These are phyloP conservation scores for Herpetospermum pedunculosum DNA, from an alignment of 306 rosid genomes.

Conservation along the genomic window DNA sequence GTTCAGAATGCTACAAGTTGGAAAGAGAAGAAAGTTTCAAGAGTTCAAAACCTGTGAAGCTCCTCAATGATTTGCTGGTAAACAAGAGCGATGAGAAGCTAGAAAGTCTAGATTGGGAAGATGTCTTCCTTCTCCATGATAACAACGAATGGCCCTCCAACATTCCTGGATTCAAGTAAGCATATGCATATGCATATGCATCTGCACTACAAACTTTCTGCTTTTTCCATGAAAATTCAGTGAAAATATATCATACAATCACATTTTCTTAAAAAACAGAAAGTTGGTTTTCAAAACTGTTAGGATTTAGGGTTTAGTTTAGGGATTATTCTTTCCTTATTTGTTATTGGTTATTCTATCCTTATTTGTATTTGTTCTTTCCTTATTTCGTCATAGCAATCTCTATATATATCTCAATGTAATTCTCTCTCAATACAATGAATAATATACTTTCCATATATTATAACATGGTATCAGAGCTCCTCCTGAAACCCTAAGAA, in stretches of 20 bases:
- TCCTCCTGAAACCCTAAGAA: too few species aligned
- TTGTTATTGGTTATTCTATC: too few species aligned
- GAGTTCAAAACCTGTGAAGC: conserved; percentile 38
- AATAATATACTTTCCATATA: too few species aligned
- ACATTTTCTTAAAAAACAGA: neutral
- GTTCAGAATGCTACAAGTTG: conserved; percentile 45
- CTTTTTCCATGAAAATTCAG: neutral
- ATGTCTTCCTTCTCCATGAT: conserved; percentile 70
- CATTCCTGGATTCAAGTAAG: conserved; percentile 70
- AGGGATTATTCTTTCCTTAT: too few species aligned
- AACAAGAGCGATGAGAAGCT: conserved; percentile 35
- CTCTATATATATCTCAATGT: too few species aligned
- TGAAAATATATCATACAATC: neutral
- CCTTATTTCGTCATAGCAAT: too few species aligned
- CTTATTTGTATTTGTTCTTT: too few species aligned
- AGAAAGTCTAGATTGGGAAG: conserved; percentile 85
- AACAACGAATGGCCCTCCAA: conserved; percentile 62
- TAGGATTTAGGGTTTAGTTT: too few species aligned
- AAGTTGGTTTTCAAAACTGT: neutral
- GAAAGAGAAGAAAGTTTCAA: conserved; percentile 83
- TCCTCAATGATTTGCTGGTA: conserved; percentile 35
- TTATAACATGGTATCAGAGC: too few species aligned
- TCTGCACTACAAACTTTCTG: neutral
- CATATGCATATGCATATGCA: too few species aligned
- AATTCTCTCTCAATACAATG: too few species aligned